These are phyloP conservation scores for Phytopythium chamaehyphon DNA, from an alignment of 352 stramenopile species.

Conservation along the genomic window DNA sequence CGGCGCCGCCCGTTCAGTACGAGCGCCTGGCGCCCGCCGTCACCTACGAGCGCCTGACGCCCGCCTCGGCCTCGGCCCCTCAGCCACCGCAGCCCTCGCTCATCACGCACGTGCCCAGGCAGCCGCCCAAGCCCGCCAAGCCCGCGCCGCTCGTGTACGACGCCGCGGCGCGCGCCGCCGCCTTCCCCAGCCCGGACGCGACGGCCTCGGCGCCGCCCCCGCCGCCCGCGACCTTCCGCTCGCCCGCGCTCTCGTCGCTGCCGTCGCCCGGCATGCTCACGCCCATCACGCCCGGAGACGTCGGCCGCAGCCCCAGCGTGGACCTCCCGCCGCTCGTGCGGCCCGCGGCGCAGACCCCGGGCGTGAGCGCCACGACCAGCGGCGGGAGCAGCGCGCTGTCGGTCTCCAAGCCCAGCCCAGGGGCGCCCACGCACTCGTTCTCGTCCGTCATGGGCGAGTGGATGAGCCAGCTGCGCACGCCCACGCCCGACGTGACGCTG, in stretches of 20 bases:
- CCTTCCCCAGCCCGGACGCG: conserved; percentile 31
- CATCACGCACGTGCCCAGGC: conserved; percentile 6
- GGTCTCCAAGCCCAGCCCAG: conserved; percentile 13
- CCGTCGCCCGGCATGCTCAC: conserved; percentile 54
- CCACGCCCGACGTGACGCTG: conserved; percentile 75
- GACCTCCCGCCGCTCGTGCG: conserved; percentile 18
- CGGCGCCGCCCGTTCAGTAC: conserved; percentile 24
- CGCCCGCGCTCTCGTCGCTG: conserved; percentile 33
- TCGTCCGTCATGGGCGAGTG: conserved; percentile 74
- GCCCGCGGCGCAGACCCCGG: not conserved
- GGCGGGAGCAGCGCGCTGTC: no score
- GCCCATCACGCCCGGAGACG: conserved; percentile 22
- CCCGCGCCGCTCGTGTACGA: conserved; percentile 42
- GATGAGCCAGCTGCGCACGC: conserved; percentile 75
- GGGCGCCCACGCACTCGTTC: conserved; percentile 25
- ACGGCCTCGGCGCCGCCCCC: conserved; percentile 4
- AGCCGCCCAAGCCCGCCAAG: conserved; percentile 15
- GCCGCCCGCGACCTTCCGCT: conserved; percentile 27
- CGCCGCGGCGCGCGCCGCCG: conserved; percentile 23
- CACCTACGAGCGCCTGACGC: conserved; percentile 51
- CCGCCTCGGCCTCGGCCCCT: conserved; percentile 13
- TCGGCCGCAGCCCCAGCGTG: conserved; percentile 30
- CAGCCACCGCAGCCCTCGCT: conserved; percentile 5
- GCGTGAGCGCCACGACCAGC: no score
- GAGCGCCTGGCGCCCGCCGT: conserved; percentile 41